phyloP scores from a whole-genome alignment of 805 yeast species.

The Wickerhamomyces kurtzmanii region DNA sequence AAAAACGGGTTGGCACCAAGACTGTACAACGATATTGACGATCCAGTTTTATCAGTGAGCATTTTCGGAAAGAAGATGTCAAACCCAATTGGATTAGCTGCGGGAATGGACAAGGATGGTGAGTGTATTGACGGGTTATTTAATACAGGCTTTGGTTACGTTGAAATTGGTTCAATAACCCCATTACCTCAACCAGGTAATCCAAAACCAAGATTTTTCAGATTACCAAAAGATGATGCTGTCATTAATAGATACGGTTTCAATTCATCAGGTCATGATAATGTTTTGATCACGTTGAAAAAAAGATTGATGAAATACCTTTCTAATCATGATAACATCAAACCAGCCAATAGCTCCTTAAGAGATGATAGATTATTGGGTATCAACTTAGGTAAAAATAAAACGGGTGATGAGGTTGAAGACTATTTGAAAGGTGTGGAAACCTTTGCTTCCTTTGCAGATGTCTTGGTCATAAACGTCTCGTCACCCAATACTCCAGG shows the following conservation, averaged over 20 bases:
- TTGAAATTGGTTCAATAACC: constrained; percentile 89
- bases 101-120: constrained; percentile 92
- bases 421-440: constrained; percentile 84
- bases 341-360: constrained; percentile 33
- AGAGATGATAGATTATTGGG: constrained; percentile 60
- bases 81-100: constrained; percentile 88
- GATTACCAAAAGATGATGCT: constrained; percentile 77
- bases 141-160: constrained; percentile 75
- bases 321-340: constrained; percentile 12
- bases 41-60: constrained; percentile 41
- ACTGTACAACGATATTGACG: constrained; percentile 42
- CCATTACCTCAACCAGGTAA: constrained; percentile 93
- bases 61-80: constrained; percentile 57
- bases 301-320: constrained; percentile 41
- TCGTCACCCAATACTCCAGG: constrained; percentile 98
- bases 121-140: constrained; percentile 81
- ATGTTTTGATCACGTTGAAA: constrained; percentile 59
- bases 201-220: constrained; percentile 86
- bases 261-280: constrained; percentile 82
- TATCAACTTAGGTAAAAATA: constrained; percentile 87
- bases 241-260: constrained; percentile 93
- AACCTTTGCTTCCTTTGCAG: constrained; percentile 75
- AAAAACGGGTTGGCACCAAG: constrained; percentile 62
- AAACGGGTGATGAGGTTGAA: constrained; percentile 79
- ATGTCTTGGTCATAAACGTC: constrained; percentile 82